Evolutionary conservation across 2,329 filamentous ascomycete genomes (phyloP), one percentile per base, ranked within the genome.

Genomic region (Clathrospora elynae): DNA sequence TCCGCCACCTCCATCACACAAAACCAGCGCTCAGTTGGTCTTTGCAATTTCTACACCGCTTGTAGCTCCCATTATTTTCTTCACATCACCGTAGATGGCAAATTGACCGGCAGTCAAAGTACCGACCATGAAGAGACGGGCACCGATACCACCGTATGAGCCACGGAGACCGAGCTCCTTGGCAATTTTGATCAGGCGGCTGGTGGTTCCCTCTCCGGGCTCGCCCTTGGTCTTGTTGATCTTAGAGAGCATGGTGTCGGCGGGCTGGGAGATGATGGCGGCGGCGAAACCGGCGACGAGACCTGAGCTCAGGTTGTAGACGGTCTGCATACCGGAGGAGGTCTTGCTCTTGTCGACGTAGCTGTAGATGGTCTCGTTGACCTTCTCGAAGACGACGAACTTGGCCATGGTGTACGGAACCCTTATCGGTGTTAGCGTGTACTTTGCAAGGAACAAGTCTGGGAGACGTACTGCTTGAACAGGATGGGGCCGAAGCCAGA

Each of bases 391-490:
- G 66, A 91, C 89, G 75, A 92, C 89, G 78, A 95, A 95, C 81
- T 95, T 95, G 82, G 89, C 80, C 86, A 93, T 91, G 74, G 89
- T 95, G 80, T 95, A 95, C 57, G 89, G 89, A 63, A 95, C 85
- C 81, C 86, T 89, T 4, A 32, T 6, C 18, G 7, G 45, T 67
- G 47, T 63, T 49, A 65, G 61, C 26, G 25, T 9, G 5, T 8
- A 17, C 7, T 4, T 10, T 19, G 8, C 14, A 6, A 12, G 17
- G 17, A 14, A 26, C 11, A 29, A 11, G 7, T 5, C 11, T 19
- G 7, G 11, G 9, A 9, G 9, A 67, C 65, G 36, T 63, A 69
- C 67, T 73, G 70, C 66, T 73, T 73, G 68, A 73, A 73, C 42
- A 73, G 63, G 54, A 73, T 73, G 46, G 70, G 68, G 53, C 90